Conservation (phyloP, 2,329 filamentous ascomycete species). For the Sporothrix curviconia region DNA sequence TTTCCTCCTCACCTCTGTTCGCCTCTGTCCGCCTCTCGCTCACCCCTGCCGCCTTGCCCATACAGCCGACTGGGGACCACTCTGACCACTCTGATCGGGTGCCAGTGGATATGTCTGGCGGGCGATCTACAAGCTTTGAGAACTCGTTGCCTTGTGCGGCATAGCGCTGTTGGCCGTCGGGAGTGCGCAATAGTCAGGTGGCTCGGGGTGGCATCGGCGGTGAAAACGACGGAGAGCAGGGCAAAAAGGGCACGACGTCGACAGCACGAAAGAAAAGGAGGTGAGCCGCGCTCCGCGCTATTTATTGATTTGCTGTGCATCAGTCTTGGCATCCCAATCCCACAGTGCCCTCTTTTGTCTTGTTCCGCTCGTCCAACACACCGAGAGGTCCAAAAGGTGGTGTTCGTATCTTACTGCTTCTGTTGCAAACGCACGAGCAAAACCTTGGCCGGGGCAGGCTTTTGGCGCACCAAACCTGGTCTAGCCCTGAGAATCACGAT, state of each 20-base stretch:
- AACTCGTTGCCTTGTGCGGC: slow-evolving; percentile 12
- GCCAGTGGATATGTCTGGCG: slow-evolving; percentile 5
- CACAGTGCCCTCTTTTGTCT: neutral
- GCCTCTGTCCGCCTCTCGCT: neutral
- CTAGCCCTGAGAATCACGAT: too few species aligned
- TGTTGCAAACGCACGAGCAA: too few species aligned
- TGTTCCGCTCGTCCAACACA: neutral
- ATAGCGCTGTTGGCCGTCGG: slow-evolving; percentile 10
- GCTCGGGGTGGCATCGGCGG: neutral
- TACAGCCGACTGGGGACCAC: too few species aligned
- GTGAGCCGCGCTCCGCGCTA: neutral
- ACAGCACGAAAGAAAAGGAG: neutral
- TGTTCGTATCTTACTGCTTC: too few species aligned
- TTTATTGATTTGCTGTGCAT: neutral
- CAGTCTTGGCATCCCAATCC: slow-evolving; percentile 3
- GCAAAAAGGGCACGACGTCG: neutral
- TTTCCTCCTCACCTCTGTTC: neutral
- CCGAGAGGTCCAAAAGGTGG: too few species aligned
- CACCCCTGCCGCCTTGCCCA: neutral
- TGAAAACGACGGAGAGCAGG: neutral
- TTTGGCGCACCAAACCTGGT: neutral
- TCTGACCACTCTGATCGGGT: neutral
- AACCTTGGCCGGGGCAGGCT: too few species aligned
- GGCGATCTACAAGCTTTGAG: slow-evolving; percentile 10
- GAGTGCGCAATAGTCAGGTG: slow-evolving; percentile 3